phyloP scores from a whole-genome alignment of 192 early-diverging fungal genomes.

The Mortierella claussenii region DNA sequence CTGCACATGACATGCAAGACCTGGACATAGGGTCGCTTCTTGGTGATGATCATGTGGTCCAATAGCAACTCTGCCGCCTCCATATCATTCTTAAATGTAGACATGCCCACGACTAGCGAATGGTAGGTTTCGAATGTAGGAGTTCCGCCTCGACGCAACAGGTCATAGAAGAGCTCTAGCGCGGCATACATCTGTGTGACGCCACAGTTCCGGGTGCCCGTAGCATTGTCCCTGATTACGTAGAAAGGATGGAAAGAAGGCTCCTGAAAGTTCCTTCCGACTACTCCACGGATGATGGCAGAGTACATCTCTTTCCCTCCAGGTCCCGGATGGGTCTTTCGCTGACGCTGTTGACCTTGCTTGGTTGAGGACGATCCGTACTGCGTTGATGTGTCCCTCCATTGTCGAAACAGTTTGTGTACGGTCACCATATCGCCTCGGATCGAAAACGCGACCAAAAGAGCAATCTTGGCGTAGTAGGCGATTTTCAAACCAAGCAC shows the following conservation, averaged over 20 bases:
- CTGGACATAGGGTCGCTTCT: slow-evolving; percentile 36
- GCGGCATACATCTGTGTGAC: slow-evolving; percentile 36
- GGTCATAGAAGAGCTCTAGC: slow-evolving; percentile 41
- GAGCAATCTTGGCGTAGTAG: slow-evolving; percentile 28
- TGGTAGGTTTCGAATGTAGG: slow-evolving; percentile 46
- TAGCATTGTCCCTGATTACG: not conserved
- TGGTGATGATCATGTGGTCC: slow-evolving; percentile 46
- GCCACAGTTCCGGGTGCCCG: slow-evolving; percentile 19
- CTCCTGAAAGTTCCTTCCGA: slow-evolving; percentile 30
- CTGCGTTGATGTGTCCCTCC: not conserved
- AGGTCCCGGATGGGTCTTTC: not conserved
- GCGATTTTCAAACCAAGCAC: slow-evolving; percentile 16
- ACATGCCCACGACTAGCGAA: slow-evolving; percentile 33
- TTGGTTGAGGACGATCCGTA: not conserved
- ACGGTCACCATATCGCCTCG: slow-evolving; percentile 33
- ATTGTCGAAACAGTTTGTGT: slow-evolving; percentile 15
- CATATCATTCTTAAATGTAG: slow-evolving; percentile 48
- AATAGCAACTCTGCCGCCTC: slow-evolving; percentile 44
- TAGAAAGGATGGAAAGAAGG: not conserved
- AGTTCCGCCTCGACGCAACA: slow-evolving; percentile 25
- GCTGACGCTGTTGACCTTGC: not conserved
- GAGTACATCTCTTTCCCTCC: slow-evolving; percentile 53
- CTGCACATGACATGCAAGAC: slow-evolving; percentile 46
- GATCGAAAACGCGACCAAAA: slow-evolving; percentile 26
- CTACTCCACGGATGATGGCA: slow-evolving; percentile 30